phyloP scores from a whole-genome alignment of 2,329 filamentous ascomycete genomes.

The Fusarium verrucosum region DNA sequence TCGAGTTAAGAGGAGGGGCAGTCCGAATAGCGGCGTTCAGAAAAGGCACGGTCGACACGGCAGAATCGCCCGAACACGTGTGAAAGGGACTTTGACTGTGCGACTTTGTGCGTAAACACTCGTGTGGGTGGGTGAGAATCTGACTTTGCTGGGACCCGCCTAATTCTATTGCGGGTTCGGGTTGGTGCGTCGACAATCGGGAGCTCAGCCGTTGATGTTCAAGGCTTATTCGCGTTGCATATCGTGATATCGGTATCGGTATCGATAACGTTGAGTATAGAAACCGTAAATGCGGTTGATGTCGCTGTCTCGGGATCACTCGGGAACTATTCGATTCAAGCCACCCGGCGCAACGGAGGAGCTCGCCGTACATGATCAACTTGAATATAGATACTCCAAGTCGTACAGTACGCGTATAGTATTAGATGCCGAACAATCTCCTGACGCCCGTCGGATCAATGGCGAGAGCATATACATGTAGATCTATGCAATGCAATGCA shows the following conservation, averaged over 20 bases:
- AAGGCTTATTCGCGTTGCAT: constrained; percentile 2
- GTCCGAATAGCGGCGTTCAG: constrained; percentile 32
- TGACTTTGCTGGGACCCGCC: constrained; percentile 37
- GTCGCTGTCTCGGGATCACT: constrained; percentile 31
- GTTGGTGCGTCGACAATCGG: constrained; percentile 32
- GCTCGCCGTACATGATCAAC: constrained; percentile 31
- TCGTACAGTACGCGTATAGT: constrained; percentile 16
- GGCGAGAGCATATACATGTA: constrained; percentile 2
- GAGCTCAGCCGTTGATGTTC: constrained; percentile 22
- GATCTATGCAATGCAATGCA: constrained; percentile 14
- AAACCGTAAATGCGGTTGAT: constrained; percentile 6
- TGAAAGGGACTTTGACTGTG: constrained; percentile 24
- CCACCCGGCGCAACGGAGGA: constrained; percentile 32
- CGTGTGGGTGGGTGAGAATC: constrained; percentile 28
- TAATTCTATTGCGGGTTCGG: constrained; percentile 32
- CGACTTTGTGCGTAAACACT: constrained; percentile 24
- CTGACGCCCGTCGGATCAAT: constrained; percentile 26
- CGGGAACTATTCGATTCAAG: constrained; percentile 19
- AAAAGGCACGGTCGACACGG: constrained; percentile 31
- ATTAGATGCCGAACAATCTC: constrained; percentile 38
- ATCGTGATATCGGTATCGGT: not conserved
- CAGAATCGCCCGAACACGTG: constrained; percentile 41
- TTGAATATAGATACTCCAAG: constrained; percentile 18
- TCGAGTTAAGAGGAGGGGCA: constrained; percentile 40
- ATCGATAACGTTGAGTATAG: constrained; percentile 29